Evolutionary conservation across 805 yeast genomes (phyloP), one percentile per base, ranked within the genome.

Genomic region (Yarrowia yakushimensis): DNA sequence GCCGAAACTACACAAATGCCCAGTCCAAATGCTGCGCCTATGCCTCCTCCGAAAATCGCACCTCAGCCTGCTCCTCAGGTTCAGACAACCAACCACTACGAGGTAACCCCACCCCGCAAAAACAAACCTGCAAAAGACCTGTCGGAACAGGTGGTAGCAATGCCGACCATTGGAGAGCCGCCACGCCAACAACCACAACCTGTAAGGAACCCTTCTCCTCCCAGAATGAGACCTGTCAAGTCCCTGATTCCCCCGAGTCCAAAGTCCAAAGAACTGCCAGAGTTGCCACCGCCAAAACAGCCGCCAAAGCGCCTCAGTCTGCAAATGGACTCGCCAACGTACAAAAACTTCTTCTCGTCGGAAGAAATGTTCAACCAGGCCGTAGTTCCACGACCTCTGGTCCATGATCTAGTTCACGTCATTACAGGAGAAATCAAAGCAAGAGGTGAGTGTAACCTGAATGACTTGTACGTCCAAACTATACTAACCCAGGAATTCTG

Each of bases 391-490:
- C 63, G 72, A 17, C 69, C 69, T 1, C 65, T 69, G 42, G 81
- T 90, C 20, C 85, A 85, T 70, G 83, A 82, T 28, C 77, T 87
- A 27, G 80, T 90, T 37, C 94, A 88, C 72, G 69, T 79, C 25
- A 82, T 90, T 45, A 89, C 97, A 0, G 81, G 82, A 5, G 91
- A 87, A 65, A 73, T 91, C 65, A 90, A 90, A 70, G 76, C 76
- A 10, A 79, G 85, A 63, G 94, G 92, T 27, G 43, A 50, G 68
- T 63, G n/a, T n/a, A n/a, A 50, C 12, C 15, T 11, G 15, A 30
- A 12, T 15, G 33, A 30, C 15, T 30, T 30, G 10, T 12, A 11
- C 33, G 13, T 15, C 28, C 4, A 0, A n/a, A 17, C 8, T 13
- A n/a, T 46, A 39, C 28, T 28, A 28, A 27, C 27, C 20, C 50